phyloP scores from a whole-genome alignment of 2,329 filamentous ascomycete genomes.

The Fusarium sp. region DNA sequence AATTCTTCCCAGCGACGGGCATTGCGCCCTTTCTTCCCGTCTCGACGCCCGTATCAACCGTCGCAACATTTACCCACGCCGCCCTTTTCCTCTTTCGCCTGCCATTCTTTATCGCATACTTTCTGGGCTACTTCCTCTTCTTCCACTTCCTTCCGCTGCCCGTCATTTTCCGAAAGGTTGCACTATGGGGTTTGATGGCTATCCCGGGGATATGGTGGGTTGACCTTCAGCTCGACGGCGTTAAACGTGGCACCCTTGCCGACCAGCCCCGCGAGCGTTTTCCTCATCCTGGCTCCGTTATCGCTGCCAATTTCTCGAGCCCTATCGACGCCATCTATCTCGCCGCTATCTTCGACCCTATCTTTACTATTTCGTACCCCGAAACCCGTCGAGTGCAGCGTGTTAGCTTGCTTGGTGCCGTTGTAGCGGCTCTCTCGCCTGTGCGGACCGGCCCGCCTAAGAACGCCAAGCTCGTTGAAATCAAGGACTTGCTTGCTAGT shows the following conservation, averaged over 20 bases:
- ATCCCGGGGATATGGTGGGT: conserved; percentile 98
- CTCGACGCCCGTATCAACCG: conserved; percentile 72
- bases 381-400: conserved; percentile 79
- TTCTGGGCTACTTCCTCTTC: conserved; percentile 80
- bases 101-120: conserved; percentile 80
- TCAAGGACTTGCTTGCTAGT: conserved; percentile 73
- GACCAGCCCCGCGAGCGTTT: conserved; percentile 81
- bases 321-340: conserved; percentile 95
- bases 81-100: conserved; percentile 86
- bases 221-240: conserved; percentile 97
- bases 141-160: conserved; percentile 84
- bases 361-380: conserved; percentile 92
- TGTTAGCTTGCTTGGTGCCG: conserved; percentile 82
- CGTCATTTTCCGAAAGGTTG: conserved; percentile 79
- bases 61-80: conserved; percentile 75
- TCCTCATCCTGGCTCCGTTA: conserved; percentile 83
- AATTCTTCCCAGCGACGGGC: conserved; percentile 78
- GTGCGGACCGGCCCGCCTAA: conserved; percentile 65
- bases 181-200: conserved; percentile 88
- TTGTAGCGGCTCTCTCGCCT: conserved; percentile 78
- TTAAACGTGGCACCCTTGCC: conserved; percentile 89
- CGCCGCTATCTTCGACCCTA: conserved; percentile 93
- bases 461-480: conserved; percentile 68
- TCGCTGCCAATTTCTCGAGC: conserved; percentile 92
- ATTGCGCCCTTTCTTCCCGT: conserved; percentile 96